These are phyloP conservation scores for Hanseniaspora lindneri DNA, from an alignment of 805 yeast genomes.

Conservation along the genomic window DNA sequence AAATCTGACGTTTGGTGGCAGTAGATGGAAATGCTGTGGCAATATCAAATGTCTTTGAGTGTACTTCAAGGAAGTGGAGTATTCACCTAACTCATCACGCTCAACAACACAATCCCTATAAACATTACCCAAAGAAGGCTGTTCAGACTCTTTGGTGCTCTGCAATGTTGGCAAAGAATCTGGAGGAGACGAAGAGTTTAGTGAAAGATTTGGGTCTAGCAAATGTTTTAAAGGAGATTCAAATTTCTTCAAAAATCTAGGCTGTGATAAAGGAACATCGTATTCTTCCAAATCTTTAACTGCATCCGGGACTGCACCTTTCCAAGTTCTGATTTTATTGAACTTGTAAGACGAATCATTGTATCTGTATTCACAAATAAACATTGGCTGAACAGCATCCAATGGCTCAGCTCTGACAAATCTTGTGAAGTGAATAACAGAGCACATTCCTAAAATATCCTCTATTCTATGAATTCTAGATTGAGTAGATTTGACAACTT, in stretches of 20 bases:
- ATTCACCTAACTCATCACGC: constrained; percentile 75
- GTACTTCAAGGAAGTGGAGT: constrained; percentile 37
- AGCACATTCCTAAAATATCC: constrained; percentile 86
- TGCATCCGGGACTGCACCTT: constrained; percentile 95
- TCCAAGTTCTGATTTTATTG: constrained; percentile 95
- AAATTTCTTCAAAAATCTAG: constrained; percentile 57
- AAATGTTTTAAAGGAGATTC: constrained; percentile 77
- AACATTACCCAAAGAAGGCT: constrained; percentile 83
- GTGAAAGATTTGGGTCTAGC: constrained; percentile 59
- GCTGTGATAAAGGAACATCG: constrained; percentile 55
- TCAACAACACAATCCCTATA: constrained; percentile 63
- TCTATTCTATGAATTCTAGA: constrained; percentile 85
- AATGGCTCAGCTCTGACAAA: constrained; percentile 90
- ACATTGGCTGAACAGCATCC: constrained; percentile 69
- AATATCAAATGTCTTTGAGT: constrained; percentile 36
- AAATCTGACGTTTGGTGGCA: constrained; percentile 27
- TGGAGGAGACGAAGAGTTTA: constrained; percentile 62
- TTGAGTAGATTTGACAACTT: constrained; percentile 93
- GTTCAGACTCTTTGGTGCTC: constrained; percentile 10
- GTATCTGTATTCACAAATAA: constrained; percentile 88
- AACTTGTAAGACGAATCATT: constrained; percentile 82
- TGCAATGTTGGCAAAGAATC: constrained; percentile 80
- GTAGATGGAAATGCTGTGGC: constrained; percentile 31
- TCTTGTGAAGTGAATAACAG: constrained; percentile 86
- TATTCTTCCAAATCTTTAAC: constrained; percentile 76